phyloP scores from a whole-genome alignment of 805 yeast species.

The Ogataea minuta region DNA sequence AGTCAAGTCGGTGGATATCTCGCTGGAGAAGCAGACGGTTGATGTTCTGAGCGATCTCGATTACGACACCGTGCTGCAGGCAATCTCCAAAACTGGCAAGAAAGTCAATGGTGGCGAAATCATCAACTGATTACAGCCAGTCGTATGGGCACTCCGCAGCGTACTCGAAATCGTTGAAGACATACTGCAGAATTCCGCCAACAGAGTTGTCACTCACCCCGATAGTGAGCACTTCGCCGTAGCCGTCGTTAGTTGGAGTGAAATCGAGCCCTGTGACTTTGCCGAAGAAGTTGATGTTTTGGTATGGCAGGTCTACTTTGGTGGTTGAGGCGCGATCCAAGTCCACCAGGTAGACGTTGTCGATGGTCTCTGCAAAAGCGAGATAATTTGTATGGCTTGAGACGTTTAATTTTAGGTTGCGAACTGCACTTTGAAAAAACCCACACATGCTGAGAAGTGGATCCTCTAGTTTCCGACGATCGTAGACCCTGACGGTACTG shows the following conservation, averaged over 20 bases:
- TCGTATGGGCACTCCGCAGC: slow-evolving; percentile 12
- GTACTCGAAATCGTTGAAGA: slow-evolving; percentile 22
- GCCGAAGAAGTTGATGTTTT: slow-evolving; percentile 54
- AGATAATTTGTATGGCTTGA: slow-evolving; percentile 42
- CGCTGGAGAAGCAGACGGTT: slow-evolving; percentile 79
- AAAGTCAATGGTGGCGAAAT: slow-evolving; percentile 65
- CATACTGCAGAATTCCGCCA: slow-evolving; percentile 57
- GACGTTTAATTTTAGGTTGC: slow-evolving; percentile 50
- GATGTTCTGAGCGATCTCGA: slow-evolving; percentile 64
- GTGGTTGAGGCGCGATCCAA: slow-evolving; percentile 18
- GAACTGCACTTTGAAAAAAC: slow-evolving; percentile 42
- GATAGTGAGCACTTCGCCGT: slow-evolving; percentile 47
- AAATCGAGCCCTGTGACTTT: slow-evolving; percentile 57
- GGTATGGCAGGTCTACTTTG: slow-evolving; percentile 27
- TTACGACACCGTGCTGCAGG: slow-evolving; percentile 75
- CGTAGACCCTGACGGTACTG: slow-evolving; percentile 54
- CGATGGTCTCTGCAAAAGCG: slow-evolving; percentile 58
- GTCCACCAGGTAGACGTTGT: slow-evolving; percentile 51
- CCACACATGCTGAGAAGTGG: slow-evolving; percentile 21
- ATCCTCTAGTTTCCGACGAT: slow-evolving; percentile 36
- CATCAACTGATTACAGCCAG: slow-evolving; percentile 27
- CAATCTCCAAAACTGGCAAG: slow-evolving; percentile 90
- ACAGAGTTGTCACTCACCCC: slow-evolving; percentile 55
- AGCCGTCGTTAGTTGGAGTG: slow-evolving; percentile 38
- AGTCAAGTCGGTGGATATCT: slow-evolving; percentile 67